A percentile compares a stretch with the other conserved stretches of the same genome.
These are phyloP conservation scores for Hamigera avellanea DNA, from an alignment of 495 filamentous ascomycete species.

Conservation along the genomic window DNA sequence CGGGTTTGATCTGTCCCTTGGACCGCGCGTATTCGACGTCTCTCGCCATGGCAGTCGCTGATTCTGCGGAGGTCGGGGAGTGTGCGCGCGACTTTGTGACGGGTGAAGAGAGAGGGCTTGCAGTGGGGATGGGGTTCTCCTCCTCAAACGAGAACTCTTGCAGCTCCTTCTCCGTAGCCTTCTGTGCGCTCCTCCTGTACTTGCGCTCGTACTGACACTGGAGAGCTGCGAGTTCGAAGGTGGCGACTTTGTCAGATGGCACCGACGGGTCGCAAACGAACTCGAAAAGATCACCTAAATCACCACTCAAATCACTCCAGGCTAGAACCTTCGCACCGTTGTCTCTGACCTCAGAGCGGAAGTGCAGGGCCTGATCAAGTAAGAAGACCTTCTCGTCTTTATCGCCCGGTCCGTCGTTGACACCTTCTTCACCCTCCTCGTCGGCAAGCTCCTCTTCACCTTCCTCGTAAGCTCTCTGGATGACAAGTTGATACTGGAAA, in stretches of 20 bases:
- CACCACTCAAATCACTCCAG: constrained; percentile 91
- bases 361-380: constrained; percentile 81
- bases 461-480: constrained; percentile 94
- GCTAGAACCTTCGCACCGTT: constrained; percentile 73
- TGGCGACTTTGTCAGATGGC: constrained; percentile 55
- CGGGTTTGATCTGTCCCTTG: constrained; percentile 26
- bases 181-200: constrained; percentile 63
- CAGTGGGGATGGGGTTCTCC: constrained; percentile 69
- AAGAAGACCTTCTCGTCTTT: constrained; percentile 96
- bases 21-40: constrained; percentile 35
- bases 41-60: constrained; percentile 30
- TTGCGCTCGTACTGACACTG: constrained; percentile 98
- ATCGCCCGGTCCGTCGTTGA: constrained; percentile 48
- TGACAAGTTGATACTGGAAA: constrained; percentile 92
- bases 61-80: constrained; percentile 21
- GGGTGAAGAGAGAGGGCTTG: constrained; percentile 65
- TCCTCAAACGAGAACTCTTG: constrained; percentile 68
- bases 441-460: constrained; percentile 87
- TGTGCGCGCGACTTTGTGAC: constrained; percentile 29
- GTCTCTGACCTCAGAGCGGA: constrained; percentile 70
- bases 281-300: constrained; percentile 87
- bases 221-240: constrained; percentile 73
- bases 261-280: constrained; percentile 81
- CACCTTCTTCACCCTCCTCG: constrained; percentile 72
- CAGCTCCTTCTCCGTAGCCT: constrained; percentile 72